A percentile compares a stretch with the other conserved stretches of the same genome.
phyloP scores from a whole-genome alignment of 2,329 filamentous ascomycete species.

The Dryadomyces quercus-mongolicae region DNA sequence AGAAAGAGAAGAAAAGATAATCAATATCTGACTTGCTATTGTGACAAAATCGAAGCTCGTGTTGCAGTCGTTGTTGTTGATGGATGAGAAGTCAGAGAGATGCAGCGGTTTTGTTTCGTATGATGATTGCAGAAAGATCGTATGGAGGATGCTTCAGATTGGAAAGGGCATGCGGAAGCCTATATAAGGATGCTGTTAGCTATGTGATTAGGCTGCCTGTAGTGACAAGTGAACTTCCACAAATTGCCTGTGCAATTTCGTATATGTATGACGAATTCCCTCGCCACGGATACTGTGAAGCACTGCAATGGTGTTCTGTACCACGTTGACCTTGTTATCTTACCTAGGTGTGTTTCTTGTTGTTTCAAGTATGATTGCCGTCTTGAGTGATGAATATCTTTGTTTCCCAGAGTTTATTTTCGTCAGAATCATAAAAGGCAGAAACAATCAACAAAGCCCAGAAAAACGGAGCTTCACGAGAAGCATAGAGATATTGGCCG shows the following conservation, averaged over 20 bases:
- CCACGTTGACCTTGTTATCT: neutral
- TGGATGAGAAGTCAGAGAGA: too few species aligned
- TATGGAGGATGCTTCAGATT: neutral
- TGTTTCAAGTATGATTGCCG: neutral
- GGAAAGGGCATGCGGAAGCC: neutral
- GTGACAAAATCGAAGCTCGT: too few species aligned
- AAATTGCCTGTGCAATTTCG: neutral
- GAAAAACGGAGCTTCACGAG: conserved; percentile 15
- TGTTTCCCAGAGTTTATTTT: conserved; percentile 31
- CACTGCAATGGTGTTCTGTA: neutral
- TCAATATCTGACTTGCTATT: too few species aligned
- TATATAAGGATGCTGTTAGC: neutral
- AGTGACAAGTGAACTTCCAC: neutral
- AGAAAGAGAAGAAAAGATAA: too few species aligned
- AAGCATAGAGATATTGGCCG: conserved; percentile 26
- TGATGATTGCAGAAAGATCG: neutral
- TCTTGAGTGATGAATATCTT: conserved; percentile 24
- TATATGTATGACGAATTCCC: neutral
- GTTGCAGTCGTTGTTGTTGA: too few species aligned
- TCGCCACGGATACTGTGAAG: neutral
- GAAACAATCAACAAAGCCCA: conserved; percentile 36
- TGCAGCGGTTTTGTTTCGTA: neutral
- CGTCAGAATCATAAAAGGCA: conserved; percentile 31
- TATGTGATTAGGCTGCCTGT: neutral
- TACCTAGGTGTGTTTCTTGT: neutral